phyloP scores from a whole-genome alignment of 2,329 filamentous ascomycete species.

The Talaromyces sp. region DNA sequence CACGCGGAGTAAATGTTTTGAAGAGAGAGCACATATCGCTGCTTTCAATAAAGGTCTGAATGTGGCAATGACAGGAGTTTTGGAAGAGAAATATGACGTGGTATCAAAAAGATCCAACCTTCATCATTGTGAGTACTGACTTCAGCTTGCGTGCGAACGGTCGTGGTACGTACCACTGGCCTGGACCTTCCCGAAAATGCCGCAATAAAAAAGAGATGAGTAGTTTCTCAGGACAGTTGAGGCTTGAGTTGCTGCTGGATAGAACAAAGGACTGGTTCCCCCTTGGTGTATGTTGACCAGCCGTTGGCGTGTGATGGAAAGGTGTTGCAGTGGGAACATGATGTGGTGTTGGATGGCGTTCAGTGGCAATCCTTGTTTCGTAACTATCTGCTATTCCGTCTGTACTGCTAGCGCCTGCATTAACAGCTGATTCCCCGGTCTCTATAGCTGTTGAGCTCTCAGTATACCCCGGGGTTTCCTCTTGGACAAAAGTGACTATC shows the following conservation, averaged over 20 bases:
- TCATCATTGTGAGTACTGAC: not conserved
- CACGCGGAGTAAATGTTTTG: constrained; percentile 27
- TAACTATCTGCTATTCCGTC: not conserved
- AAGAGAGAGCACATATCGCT: constrained; percentile 31
- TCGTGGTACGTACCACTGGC: constrained; percentile 7
- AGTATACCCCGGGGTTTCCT: not conserved
- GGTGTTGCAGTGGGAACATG: not conserved
- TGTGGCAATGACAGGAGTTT: constrained; percentile 28
- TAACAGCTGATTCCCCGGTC: not conserved
- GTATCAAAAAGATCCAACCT: constrained; percentile 35
- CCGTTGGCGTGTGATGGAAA: not conserved
- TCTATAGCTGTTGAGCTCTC: not conserved
- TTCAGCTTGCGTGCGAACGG: not conserved
- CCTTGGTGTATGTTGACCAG: not conserved
- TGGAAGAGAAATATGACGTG: constrained; percentile 31
- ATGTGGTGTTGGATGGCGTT: not conserved
- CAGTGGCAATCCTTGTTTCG: not conserved
- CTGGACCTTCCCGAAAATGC: constrained; percentile 11
- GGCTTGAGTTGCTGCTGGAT: no score
- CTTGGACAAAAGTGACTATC: not conserved
- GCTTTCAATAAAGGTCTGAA: constrained; percentile 28
- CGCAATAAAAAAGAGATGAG: constrained; percentile 6
- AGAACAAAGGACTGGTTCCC: not conserved
- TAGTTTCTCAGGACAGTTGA: constrained; percentile 2
- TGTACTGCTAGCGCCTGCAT: not conserved